Evolutionary conservation across 805 yeast genomes (phyloP), one percentile per base, ranked within the genome.

Genomic region (Dipodascopsis tothii): DNA sequence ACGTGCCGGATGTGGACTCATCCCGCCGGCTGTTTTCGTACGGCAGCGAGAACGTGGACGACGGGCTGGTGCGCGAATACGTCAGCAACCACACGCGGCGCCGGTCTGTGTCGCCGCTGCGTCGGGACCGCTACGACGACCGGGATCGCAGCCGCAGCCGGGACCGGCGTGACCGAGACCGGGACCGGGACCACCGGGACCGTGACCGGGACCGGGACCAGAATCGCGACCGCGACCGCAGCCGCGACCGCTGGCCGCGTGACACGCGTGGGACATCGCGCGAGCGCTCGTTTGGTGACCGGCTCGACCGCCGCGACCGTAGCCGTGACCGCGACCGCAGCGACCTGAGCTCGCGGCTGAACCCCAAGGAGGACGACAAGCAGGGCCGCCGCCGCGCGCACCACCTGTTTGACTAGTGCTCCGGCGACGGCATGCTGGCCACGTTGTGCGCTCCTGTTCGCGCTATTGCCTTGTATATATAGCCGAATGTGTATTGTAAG

Each of bases 371-470:
- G 16, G 41, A 34, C 30, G 41, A 32, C 27, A 27, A 18, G 3
- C 37, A 43, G 17, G 30, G 30, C 14, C 27, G 48, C 11, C 44
- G 44, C 9, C 34, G 53, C 9, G 53, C 53, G 11, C 53, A 49
- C 32, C 53, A 49, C 35, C 32, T 47, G 4, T 47, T 47, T 30
- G 51, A 47, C 20, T 47, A 35, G 30, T 27, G 21, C n/a, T n/a
- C n/a, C n/a, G n/a, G n/a, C n/a, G n/a, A n/a, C n/a, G n/a, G n/a
- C n/a, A n/a, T n/a, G n/a, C n/a, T n/a, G n/a, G n/a, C n/a, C n/a
- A n/a, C n/a, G n/a, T n/a, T n/a, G n/a, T n/a, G n/a, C n/a, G n/a
- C n/a, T n/a, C n/a, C n/a, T n/a, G n/a, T n/a, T n/a, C n/a, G n/a
- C n/a, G n/a, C n/a, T n/a, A n/a, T n/a, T n/a, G n/a, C n/a, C n/a